phyloP scores from a whole-genome alignment of 805 yeast species.

The Wickerhamia fluorescens region DNA sequence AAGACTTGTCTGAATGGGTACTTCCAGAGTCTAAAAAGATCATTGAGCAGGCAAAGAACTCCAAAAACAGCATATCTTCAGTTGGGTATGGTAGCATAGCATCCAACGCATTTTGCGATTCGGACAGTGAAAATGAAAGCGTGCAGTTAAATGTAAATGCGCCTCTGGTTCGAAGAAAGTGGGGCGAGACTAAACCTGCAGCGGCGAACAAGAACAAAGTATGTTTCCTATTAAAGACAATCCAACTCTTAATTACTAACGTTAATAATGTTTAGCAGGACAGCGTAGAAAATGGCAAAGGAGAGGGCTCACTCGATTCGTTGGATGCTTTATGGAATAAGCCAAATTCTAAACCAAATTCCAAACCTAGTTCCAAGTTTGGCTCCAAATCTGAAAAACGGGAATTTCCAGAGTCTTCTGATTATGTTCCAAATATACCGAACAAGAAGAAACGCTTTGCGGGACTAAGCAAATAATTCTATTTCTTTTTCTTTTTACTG shows the following conservation, averaged over 20 bases:
- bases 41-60: conserved; percentile 17
- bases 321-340: conserved; percentile 7
- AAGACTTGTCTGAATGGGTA: conserved; percentile 49
- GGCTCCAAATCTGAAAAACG: conserved; percentile 6
- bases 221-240: background rate
- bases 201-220: conserved; percentile 5
- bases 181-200: conserved; percentile 9
- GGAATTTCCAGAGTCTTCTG: conserved; percentile 3
- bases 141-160: background rate
- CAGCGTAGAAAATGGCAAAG: too few relatives aligned
- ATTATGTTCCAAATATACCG: conserved; percentile 9
- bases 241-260: too few relatives aligned
- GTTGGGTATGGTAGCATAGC: conserved; percentile 38
- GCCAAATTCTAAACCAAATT: too few relatives aligned
- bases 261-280: too few relatives aligned
- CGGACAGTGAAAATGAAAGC: conserved; percentile 8
- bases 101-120: conserved; percentile 2
- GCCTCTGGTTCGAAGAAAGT: conserved; percentile 9
- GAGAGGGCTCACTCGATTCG: too few relatives aligned
- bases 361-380: too few relatives aligned
- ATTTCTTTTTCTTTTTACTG: conserved; percentile 17
- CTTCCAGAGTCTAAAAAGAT: conserved; percentile 26
- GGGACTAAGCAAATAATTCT: conserved; percentile 1
- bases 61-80: conserved; percentile 17
- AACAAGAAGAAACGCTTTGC: conserved; percentile 7